These are phyloP conservation scores for Hygrophorus pudorinus DNA, from an alignment of 768 basidiomycete genomes.

Conservation along the genomic window DNA sequence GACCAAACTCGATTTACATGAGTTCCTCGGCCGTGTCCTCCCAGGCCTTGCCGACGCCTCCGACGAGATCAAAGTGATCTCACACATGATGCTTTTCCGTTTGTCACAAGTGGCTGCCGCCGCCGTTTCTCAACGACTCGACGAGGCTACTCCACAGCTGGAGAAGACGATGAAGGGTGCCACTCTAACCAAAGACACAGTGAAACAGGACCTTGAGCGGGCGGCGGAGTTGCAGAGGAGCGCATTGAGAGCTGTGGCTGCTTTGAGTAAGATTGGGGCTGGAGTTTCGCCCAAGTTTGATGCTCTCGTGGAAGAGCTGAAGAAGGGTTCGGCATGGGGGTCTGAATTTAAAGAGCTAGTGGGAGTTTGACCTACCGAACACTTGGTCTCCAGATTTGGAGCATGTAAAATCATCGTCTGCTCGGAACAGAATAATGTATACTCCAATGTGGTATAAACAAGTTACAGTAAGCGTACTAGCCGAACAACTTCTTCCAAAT, in stretches of 20 bases:
- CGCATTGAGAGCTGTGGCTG: slow-evolving; percentile 79
- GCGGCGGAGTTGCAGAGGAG: slow-evolving; percentile 88
- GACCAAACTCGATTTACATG: slow-evolving; percentile 75
- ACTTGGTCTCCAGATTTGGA: background rate
- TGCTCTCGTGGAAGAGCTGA: slow-evolving; percentile 63
- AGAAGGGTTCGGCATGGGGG: slow-evolving; percentile 57
- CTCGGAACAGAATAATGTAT: background rate
- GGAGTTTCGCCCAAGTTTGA: slow-evolving; percentile 71
- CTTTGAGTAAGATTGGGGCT: slow-evolving; percentile 65
- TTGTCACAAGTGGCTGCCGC: slow-evolving; percentile 81
- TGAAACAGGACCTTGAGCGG: slow-evolving; percentile 85
- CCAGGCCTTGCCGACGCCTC: slow-evolving; percentile 80
- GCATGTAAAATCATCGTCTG: background rate
- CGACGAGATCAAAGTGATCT: slow-evolving; percentile 96
- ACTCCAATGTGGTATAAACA: background rate
- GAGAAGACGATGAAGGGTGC: slow-evolving; percentile 87
- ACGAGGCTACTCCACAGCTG: slow-evolving; percentile 74
- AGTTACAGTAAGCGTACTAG: slow-evolving; percentile 3
- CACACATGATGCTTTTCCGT: slow-evolving; percentile 91
- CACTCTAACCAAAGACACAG: slow-evolving; percentile 86
- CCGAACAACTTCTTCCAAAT: slow-evolving; percentile 37
- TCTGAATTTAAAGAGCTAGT: slow-evolving; percentile 55
- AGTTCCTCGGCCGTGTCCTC: slow-evolving; percentile 74
- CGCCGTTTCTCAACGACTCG: slow-evolving; percentile 72
- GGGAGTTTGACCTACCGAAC: background rate